Evolutionary conservation across 768 basidiomycete genomes (phyloP), one percentile per base, ranked within the genome.

Genomic region (Boletus reticulatus): DNA sequence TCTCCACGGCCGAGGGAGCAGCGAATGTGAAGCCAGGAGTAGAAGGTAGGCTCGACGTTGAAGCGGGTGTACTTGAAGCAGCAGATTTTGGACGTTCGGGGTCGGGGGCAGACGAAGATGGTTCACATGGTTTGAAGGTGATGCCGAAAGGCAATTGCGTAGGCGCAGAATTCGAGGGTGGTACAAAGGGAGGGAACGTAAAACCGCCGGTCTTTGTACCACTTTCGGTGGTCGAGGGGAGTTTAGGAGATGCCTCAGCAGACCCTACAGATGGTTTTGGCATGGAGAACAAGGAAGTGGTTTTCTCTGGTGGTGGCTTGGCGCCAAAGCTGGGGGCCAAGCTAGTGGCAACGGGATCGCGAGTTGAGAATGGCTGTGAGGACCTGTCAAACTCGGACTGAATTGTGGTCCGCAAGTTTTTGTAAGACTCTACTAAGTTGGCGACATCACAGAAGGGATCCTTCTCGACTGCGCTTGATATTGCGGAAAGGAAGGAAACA

Each of bases 391-490:
- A 84, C 22, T 85, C 81, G 46, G 78, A 78, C 66, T 85, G 82
- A 11, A 84, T 78, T 36, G 76, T 73, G 29, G 75, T 67, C 6
- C 89, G 82, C 22, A 83, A 64, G 17, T 72, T 73, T 63, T 77
- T 84, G 70, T 92, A 92, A 42, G 76, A 77, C 55, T 84, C 80
- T 10, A 87, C 60, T 6, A 85, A 55, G 31, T 73, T 67, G n/a
- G 78, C 71, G 12, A 89, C 65, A 57, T 92, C 86, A n/a, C 72
- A 67, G 66, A 90, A 91, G 3, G 89, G 85, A 70, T 92, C 88
- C 16, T 78, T 73, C 47, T 87, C 81, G 20, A 88, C 74, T 20
- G 82, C 80, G 55, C 80, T 79, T 31, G 80, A 75, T 51, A 89
- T 67, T 14, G 81, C 78, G n/a, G 79, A 73, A 22, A 87, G 66